Conservation (phyloP, 805 yeast species). For the Candida xiaguanensis region DNA sequence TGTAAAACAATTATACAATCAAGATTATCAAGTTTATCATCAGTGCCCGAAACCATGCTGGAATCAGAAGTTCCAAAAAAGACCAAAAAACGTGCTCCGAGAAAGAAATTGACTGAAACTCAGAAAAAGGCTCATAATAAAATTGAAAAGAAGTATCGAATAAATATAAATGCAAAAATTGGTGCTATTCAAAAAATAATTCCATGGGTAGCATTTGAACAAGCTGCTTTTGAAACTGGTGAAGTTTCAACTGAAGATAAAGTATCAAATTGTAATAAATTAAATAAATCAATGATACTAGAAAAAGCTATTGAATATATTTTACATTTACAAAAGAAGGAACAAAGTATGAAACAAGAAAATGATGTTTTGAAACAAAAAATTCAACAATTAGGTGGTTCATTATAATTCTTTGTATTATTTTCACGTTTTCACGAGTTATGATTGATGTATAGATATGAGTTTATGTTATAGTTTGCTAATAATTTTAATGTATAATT, state of each 20-base stretch:
- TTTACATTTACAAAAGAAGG: conserved; percentile 48
- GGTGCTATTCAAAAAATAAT: conserved; percentile 63
- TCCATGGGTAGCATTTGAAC: conserved; percentile 63
- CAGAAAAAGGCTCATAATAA: conserved; percentile 73
- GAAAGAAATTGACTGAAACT: conserved; percentile 52
- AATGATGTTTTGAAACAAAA: conserved; percentile 22
- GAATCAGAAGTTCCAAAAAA: conserved; percentile 4
- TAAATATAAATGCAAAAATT: conserved; percentile 68
- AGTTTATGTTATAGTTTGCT: too few species aligned
- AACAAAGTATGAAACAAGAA: conserved; percentile 32
- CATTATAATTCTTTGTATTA: background rate
- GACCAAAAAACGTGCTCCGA: conserved; percentile 40
- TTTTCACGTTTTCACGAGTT: background rate
- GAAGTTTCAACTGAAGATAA: conserved; percentile 11
- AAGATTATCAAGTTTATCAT: background rate
- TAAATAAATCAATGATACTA: conserved; percentile 64
- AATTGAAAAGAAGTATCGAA: conserved; percentile 68
- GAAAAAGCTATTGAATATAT: conserved; percentile 68
- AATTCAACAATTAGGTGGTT: conserved; percentile 13
- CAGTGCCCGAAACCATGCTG: conserved; percentile 1
- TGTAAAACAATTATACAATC: background rate
- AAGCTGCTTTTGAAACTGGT: conserved; percentile 56
- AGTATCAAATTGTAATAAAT: conserved; percentile 18
- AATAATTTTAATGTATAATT: too few species aligned
- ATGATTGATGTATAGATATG: background rate